Conservation (phyloP, 2,329 filamentous ascomycete genomes). For the Xylaria sp. region DNA sequence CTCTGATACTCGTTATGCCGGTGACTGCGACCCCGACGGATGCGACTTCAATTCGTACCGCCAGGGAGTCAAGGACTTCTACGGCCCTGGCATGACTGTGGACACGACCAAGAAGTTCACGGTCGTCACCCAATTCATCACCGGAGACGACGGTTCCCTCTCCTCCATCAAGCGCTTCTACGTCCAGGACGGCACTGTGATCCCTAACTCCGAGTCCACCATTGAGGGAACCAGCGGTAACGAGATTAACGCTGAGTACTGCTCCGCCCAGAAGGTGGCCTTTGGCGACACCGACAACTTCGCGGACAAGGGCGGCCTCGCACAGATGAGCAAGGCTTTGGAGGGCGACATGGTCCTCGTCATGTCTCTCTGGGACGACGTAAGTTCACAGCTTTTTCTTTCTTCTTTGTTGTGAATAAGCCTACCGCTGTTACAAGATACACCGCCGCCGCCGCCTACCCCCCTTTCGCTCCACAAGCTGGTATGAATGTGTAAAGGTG, state of each 20-base stretch:
- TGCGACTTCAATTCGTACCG: conserved; percentile 70
- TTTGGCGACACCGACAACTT: conserved; percentile 60
- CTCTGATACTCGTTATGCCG: conserved; percentile 56
- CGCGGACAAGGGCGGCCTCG: conserved; percentile 56
- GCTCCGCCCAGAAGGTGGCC: conserved; percentile 56
- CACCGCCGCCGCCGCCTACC: background rate
- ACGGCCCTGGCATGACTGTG: conserved; percentile 59
- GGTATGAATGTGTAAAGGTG: no score
- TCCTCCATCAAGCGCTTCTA: conserved; percentile 62
- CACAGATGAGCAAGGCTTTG: conserved; percentile 58
- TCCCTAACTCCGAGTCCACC: conserved; percentile 46
- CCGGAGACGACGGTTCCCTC: conserved; percentile 52
- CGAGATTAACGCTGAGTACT: conserved; percentile 59
- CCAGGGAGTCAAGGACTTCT: conserved; percentile 64
- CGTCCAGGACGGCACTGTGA: conserved; percentile 60
- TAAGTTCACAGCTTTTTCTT: conserved; percentile 22
- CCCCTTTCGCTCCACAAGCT: background rate
- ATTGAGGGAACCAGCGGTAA: conserved; percentile 40
- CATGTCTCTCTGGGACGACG: conserved; percentile 64
- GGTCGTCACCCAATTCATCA: conserved; percentile 64
- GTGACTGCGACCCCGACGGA: conserved; percentile 66
- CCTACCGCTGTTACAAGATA: no score
- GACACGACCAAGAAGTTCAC: conserved; percentile 62
- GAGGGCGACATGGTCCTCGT: conserved; percentile 64
- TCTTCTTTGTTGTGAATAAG: no score